Conservation (phyloP, 2,329 filamentous ascomycete species). For the Colletotrichum salicis region DNA sequence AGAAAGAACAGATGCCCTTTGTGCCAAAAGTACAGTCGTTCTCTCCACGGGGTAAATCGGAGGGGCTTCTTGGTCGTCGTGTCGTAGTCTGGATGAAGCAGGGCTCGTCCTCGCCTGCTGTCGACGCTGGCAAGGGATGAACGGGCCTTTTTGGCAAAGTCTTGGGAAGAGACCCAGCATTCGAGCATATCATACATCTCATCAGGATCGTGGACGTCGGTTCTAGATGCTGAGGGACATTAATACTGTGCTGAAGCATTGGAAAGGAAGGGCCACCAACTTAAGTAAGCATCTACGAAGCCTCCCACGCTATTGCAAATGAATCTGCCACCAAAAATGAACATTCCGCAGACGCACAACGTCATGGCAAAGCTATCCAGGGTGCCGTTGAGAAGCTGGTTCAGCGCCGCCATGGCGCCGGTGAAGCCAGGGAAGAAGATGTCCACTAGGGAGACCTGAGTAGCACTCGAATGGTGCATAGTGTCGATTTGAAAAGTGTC, state of each 20-base stretch:
- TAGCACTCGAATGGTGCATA: too few species aligned
- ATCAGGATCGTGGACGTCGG: background rate
- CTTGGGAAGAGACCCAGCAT: background rate
- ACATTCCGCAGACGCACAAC: constrained; percentile 40
- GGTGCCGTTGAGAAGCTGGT: constrained; percentile 16
- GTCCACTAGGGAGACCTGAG: background rate
- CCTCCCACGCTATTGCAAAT: constrained; percentile 46
- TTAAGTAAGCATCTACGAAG: constrained; percentile 7
- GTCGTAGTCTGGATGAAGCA: background rate
- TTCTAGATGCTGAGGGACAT: background rate
- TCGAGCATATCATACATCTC: background rate
- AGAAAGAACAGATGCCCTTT: background rate
- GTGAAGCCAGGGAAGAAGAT: constrained; percentile 18
- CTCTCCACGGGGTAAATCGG: background rate
- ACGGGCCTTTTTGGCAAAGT: background rate
- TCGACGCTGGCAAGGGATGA: constrained; percentile 5
- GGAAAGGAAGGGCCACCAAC: background rate
- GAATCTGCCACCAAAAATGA: constrained; percentile 30
- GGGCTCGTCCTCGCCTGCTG: background rate
- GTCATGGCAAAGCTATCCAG: background rate
- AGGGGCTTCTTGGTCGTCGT: background rate
- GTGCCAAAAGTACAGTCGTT: background rate
- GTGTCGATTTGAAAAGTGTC: too few species aligned
- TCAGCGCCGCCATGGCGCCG: background rate
- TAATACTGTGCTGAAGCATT: background rate